Evolutionary conservation across 2,329 filamentous ascomycete species (phyloP), one percentile per base, ranked within the genome.

Genomic region (Elsinoe batatas): DNA sequence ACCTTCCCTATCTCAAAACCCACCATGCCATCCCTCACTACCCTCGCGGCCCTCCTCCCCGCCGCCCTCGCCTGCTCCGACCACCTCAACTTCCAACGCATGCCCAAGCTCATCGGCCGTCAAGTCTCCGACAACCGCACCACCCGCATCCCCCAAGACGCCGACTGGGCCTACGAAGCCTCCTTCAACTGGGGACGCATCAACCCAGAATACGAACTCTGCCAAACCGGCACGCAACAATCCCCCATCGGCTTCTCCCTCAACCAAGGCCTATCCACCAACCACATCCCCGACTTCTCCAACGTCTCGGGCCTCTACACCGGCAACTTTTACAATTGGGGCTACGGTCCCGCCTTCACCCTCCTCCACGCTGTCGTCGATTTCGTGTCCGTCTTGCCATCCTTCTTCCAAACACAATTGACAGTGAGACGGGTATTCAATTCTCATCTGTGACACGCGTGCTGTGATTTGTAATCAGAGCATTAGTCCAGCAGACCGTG

Each of bases 171-270:
- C 6, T 72, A 70, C 54, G 66, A 68, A 49, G 65, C 65, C 12
- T 69, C 68, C 11, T 72, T 66, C 60, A 69, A 74, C 54, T 74
- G 72, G 72, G 71, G 69, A 11, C 65, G 63, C 53, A 58, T 70
- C 22, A 67, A 13, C 13, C 5, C 58, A 67, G 70, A 68, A 42
- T 76, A 76, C 60, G 62, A 65, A 5, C 64, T 72, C 17, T 79
- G 76, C 66, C 76, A 78, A 59, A 74, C 70, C 13, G 76, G 76
- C 35, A 76, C 73, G 0, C 71, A 75, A 56, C 76, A 79, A 62
- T 74, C 74, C 0, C 76, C 76, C 5, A 78, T 79, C 53, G 65
- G 69, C 0, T 69, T 79, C 6, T 65, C 62, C 7, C 64, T 72
- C 30, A 62, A 64, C 18, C 65, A 53, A 10, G 62, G 59, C 7